Evolutionary conservation across 2,329 filamentous ascomycete genomes (phyloP).

Genomic region (Monilinia fructigena): DNA sequence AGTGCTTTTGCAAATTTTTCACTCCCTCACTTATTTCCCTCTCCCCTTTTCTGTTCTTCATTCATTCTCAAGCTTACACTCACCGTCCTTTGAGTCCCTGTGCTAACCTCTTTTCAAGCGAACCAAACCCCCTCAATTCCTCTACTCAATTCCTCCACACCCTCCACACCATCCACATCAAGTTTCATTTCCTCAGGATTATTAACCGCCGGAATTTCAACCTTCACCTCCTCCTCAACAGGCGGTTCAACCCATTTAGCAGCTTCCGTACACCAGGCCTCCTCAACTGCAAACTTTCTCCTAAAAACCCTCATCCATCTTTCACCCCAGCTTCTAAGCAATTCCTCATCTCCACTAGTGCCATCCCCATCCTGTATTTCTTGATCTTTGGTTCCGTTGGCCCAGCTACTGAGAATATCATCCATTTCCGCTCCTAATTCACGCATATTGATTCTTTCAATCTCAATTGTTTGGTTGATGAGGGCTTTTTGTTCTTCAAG

Average conservation of each 20-base stretch:
- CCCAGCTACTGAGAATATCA: slow-evolving; percentile 71
- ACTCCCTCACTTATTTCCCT: neutral
- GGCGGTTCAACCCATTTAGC: slow-evolving; percentile 34
- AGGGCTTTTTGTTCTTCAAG: slow-evolving; percentile 47
- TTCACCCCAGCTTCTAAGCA: slow-evolving; percentile 76
- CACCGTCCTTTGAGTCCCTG: no score
- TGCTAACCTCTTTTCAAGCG: no score
- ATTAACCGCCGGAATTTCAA: neutral
- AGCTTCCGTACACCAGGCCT: slow-evolving; percentile 56
- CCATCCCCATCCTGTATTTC: slow-evolving; percentile 68
- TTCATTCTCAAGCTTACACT: no score
- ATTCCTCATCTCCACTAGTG: slow-evolving; percentile 48
- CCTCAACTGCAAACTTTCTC: slow-evolving; percentile 80
- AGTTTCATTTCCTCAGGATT: slow-evolving; percentile 12
- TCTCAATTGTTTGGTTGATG: slow-evolving; percentile 63
- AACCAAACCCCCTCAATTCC: neutral
- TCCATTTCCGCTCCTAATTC: slow-evolving; percentile 79
- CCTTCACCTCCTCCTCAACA: slow-evolving; percentile 12
- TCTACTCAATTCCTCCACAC: neutral
- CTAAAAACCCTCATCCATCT: slow-evolving; percentile 85
- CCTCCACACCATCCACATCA: neutral
- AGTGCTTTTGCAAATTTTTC: neutral
- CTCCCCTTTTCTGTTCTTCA: no score
- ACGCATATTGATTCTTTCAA: slow-evolving; percentile 72
- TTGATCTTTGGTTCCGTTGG: slow-evolving; percentile 69